Base-by-base conservation (phyloP, 331 rosid genomes). In the Ulmus americana region DNA sequence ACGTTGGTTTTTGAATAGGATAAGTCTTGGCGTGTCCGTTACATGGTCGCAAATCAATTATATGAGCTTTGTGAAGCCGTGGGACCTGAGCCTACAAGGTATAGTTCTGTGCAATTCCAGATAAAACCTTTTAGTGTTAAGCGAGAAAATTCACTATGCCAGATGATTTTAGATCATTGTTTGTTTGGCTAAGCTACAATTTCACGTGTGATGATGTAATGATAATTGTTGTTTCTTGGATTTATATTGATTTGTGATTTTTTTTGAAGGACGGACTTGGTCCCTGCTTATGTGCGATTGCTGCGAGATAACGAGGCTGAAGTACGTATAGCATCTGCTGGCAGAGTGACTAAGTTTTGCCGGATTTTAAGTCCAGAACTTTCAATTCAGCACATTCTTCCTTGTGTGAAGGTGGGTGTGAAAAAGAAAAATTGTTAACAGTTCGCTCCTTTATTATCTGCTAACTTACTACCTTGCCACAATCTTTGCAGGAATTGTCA, bases 261-360 rank as follows among this genome's bases (percentile, higher is more conserved):
- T 68, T 48, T 76, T 62, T 54, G 22, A 53, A 91, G 97, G 82
- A 72, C 67, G 74, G 97, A 91, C 64, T 80, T 91, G 88, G 96
- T 91, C 61, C 97, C 96, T 28, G 95, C 97, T 28, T 91, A 91
- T 70, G 97, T 91, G 70, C 92, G 97, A 59, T 70, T 91, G 72
- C 96, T 91, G 64, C 95, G 96, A 59, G 97, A 91, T 80, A 91
- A 88, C 44, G 97, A 91, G 71, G 96, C 97, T 60, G 97, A 91
- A 87, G 97, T 91, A 61, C 97, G 97, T 40, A 91, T 91, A 76
- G 96, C 97, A 74, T 95, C 97, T 75, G 97, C 97, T 69, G 97
- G 97, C 50, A 86, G 86, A 84, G 96, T 91, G 35, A 91, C 97
- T 10, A 91, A 88, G 64, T 91, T 91, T 75, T 86, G 96, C 72